These are phyloP conservation scores for Apiospora hydei DNA, from an alignment of 2,329 filamentous ascomycete species.

Conservation along the genomic window DNA sequence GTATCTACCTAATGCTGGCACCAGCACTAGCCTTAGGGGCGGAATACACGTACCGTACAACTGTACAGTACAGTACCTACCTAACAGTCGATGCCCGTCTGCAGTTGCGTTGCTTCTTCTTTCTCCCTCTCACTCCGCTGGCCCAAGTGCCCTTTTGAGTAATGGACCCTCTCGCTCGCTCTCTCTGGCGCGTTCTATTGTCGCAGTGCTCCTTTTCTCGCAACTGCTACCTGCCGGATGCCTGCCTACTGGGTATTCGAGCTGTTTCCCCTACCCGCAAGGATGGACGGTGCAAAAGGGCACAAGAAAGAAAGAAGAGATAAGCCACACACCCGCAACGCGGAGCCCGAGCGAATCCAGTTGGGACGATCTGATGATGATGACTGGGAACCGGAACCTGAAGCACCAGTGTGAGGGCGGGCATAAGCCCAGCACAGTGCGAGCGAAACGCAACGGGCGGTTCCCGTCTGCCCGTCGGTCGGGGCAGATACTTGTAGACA, in stretches of 20 bases:
- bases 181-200: conserved; percentile 6
- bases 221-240: background rate
- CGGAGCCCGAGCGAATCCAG: conserved; percentile 15
- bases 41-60: conserved; percentile 11
- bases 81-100: background rate
- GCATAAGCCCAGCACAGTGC: conserved; percentile 19
- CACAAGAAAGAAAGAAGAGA: background rate
- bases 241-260: background rate
- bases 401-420: conserved; percentile 19
- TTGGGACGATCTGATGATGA: conserved; percentile 1
- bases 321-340: background rate
- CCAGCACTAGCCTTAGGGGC: conserved; percentile 13
- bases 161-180: conserved; percentile 10
- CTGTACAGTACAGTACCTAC: background rate
- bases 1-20: conserved; percentile 17
- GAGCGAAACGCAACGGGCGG: background rate
- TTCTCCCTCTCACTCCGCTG: background rate
- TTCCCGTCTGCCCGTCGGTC: conserved; percentile 8
- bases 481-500: background rate
- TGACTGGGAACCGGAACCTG: conserved; percentile 16
- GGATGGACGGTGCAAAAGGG: conserved; percentile 7
- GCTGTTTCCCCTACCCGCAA: conserved; percentile 7
- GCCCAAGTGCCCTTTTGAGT: conserved; percentile 17
- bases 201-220: conserved; percentile 16
- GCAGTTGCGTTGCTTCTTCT: conserved; percentile 10